Percentiles rank a stretch among this genome's conserved stretches.
Evolutionary conservation across 2,329 filamentous ascomycete species (phyloP).

Genomic region (Gaeumannomyces sp.): DNA sequence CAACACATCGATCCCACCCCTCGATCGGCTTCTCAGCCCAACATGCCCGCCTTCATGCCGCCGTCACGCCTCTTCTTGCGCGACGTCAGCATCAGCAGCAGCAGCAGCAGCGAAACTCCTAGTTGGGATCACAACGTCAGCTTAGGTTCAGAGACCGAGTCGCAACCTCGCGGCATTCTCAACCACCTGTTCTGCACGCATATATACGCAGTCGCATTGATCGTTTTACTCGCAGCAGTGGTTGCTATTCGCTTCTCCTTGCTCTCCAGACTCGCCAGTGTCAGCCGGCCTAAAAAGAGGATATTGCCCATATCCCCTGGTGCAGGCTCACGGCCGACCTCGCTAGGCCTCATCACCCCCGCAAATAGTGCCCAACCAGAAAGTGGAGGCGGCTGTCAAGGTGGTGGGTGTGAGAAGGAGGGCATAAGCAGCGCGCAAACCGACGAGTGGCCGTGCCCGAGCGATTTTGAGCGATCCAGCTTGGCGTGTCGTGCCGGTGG

Average conservation of each 20-base stretch:
- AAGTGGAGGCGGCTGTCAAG: background rate
- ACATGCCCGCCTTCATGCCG: slow-evolving; percentile 27
- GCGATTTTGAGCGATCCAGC: slow-evolving; percentile 11
- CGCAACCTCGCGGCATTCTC: background rate
- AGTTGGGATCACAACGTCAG: background rate
- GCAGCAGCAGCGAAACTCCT: background rate
- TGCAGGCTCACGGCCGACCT: background rate
- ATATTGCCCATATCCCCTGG: too few species aligned
- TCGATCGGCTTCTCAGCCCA: background rate
- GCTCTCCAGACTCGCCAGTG: background rate
- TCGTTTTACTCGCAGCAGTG: background rate
- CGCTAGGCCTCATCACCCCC: background rate
- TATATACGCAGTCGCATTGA: slow-evolving; percentile 7
- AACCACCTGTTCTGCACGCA: background rate
- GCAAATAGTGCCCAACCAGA: background rate
- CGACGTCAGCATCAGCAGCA: background rate
- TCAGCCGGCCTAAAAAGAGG: background rate
- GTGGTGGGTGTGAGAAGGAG: background rate
- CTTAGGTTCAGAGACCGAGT: background rate
- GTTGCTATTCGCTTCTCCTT: background rate
- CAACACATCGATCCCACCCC: background rate
- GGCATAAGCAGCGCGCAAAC: background rate
- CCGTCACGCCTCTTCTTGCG: background rate
- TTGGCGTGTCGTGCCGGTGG: slow-evolving; percentile 11
- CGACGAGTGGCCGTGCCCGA: slow-evolving; percentile 8